phyloP scores from a whole-genome alignment of 257 asterid genomes.

The Linderniella brevidens region DNA sequence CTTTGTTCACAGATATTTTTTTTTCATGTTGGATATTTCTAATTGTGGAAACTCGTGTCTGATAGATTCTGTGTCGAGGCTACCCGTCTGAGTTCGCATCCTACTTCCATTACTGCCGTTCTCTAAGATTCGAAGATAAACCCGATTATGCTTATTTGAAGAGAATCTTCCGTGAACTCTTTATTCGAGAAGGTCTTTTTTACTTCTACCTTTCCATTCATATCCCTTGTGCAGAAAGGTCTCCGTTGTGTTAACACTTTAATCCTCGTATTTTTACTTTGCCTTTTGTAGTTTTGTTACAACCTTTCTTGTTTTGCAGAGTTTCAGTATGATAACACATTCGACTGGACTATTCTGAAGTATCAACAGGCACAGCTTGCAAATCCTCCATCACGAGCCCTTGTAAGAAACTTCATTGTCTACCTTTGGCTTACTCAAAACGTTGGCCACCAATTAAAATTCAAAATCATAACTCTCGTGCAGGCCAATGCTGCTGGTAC shows the following conservation, averaged over 20 bases:
- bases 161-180: constrained; percentile 69
- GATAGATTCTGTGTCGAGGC: constrained; percentile 55
- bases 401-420: constrained; percentile 27
- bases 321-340: constrained; percentile 60
- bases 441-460: too few species aligned
- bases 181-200: constrained; percentile 70
- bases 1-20: neutral
- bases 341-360: constrained; percentile 77
- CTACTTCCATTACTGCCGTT: constrained; percentile 76
- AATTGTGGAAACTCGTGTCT: constrained; percentile 8
- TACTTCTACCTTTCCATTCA: neutral
- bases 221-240: neutral
- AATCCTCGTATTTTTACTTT: neutral
- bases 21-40: constrained; percentile 3
- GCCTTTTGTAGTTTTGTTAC: constrained; percentile 2
- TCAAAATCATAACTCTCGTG: too few species aligned
- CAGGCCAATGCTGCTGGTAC: constrained; percentile 55
- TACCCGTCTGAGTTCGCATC: constrained; percentile 77
- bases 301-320: constrained; percentile 23
- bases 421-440: neutral
- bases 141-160: constrained; percentile 74
- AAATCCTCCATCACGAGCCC: constrained; percentile 44
- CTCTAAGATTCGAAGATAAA: constrained; percentile 62
- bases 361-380: constrained; percentile 69
- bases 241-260: neutral